Evolutionary conservation across 2,329 filamentous ascomycete species (phyloP).

Genomic region (Fusarium sp.): DNA sequence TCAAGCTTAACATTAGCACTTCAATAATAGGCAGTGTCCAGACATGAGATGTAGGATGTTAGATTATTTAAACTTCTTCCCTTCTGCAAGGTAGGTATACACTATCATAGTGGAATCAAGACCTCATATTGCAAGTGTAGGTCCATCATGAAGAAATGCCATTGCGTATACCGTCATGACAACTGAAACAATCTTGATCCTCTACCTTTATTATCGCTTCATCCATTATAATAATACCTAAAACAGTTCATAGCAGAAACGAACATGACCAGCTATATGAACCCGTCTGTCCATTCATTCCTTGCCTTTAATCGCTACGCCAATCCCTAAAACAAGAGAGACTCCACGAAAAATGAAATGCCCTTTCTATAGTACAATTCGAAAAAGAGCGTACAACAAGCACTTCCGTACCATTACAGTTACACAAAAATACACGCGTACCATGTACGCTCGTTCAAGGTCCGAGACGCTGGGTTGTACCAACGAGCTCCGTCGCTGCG

Average conservation of each 20-base stretch:
- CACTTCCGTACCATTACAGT: slow-evolving; percentile 10
- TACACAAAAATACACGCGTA: slow-evolving; percentile 23
- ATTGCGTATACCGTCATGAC: not conserved
- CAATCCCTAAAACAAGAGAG: slow-evolving; percentile 25
- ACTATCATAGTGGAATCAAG: not conserved
- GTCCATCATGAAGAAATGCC: not conserved
- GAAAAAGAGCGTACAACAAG: slow-evolving; percentile 12
- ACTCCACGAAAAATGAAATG: slow-evolving; percentile 19
- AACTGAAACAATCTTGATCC: not conserved
- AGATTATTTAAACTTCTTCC: too few species aligned
- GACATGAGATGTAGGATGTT: not conserved
- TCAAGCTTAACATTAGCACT: not conserved
- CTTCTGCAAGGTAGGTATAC: too few species aligned
- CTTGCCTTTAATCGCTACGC: slow-evolving; percentile 29
- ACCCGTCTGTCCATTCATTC: slow-evolving; percentile 18
- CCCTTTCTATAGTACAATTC: slow-evolving; percentile 39
- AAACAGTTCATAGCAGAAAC: not conserved
- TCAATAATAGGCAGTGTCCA: not conserved
- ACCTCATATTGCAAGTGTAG: not conserved
- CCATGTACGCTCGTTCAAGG: slow-evolving; percentile 59
- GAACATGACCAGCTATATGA: slow-evolving; percentile 3
- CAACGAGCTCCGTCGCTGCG: slow-evolving; percentile 69
- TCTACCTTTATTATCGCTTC: slow-evolving; percentile 7
- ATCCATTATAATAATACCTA: slow-evolving; percentile 19
- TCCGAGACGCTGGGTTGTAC: slow-evolving; percentile 74